Conservation (phyloP, 129 eudicot species). For the Lactuca saligna region DNA sequence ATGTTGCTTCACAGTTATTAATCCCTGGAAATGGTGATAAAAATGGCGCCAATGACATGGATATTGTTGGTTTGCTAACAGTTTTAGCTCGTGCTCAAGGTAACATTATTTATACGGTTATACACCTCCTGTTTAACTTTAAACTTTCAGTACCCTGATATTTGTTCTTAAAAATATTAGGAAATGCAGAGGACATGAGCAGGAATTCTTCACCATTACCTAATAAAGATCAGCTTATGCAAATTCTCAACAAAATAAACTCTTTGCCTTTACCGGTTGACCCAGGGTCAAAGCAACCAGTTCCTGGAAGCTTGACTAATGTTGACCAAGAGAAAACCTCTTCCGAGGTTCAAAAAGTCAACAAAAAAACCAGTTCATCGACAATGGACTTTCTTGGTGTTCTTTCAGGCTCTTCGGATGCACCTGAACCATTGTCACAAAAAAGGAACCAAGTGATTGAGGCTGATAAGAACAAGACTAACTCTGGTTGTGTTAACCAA, state of each 20-base stretch:
- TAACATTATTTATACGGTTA: constrained; percentile 2
- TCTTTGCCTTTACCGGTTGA: constrained; percentile 61
- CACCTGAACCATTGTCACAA: constrained; percentile 37
- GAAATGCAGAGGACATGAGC: constrained; percentile 49
- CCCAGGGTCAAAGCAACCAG: constrained; percentile 42
- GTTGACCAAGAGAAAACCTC: constrained; percentile 35
- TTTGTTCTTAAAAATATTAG: constrained; percentile 30
- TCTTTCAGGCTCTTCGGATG: constrained; percentile 53
- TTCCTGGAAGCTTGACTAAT: constrained; percentile 30
- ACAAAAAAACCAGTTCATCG: constrained; percentile 46
- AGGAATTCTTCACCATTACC: constrained; percentile 41
- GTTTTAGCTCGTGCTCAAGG: constrained; percentile 82
- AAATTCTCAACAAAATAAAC: constrained; percentile 75
- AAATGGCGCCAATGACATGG: constrained; percentile 49
- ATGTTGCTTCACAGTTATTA: constrained; percentile 50
- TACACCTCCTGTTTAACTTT: not conserved
- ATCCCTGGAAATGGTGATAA: constrained; percentile 51
- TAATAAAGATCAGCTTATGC: constrained; percentile 73
- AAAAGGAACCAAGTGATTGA: constrained; percentile 46
- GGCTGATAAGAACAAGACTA: constrained; percentile 51
- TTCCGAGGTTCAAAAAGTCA: constrained; percentile 46
- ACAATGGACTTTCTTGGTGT: constrained; percentile 79
- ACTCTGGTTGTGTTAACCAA: constrained; percentile 41
- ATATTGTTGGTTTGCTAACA: constrained; percentile 69
- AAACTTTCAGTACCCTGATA: not conserved